A percentile compares a stretch with the other conserved stretches of the same genome.
Evolutionary conservation across 2,329 filamentous ascomycete species (phyloP).

Genomic region (Phoma sp.): DNA sequence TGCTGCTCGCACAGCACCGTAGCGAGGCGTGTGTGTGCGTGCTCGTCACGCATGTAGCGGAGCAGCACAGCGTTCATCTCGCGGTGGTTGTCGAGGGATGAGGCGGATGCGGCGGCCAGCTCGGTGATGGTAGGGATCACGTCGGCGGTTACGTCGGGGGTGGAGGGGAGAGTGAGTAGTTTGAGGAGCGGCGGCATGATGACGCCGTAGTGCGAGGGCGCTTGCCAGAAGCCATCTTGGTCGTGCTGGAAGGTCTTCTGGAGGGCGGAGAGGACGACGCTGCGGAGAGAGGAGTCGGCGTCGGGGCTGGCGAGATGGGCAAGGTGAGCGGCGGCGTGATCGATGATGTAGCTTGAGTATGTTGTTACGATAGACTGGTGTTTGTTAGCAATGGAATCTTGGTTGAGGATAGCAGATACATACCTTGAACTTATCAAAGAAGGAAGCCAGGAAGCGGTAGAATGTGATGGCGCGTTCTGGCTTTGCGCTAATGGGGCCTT

Average conservation of each 20-base stretch:
- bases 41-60: constrained; percentile 76
- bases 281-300: constrained; percentile 66
- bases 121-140: constrained; percentile 78
- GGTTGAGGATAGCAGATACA: constrained; percentile 12
- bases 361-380: constrained; percentile 82
- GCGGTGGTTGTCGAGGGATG: constrained; percentile 89
- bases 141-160: constrained; percentile 52
- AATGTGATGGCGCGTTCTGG: constrained; percentile 70
- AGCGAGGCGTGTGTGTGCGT: constrained; percentile 74
- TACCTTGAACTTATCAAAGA: constrained; percentile 82
- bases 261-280: constrained; percentile 72
- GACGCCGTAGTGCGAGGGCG: constrained; percentile 80
- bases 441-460: constrained; percentile 78
- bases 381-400: background rate
- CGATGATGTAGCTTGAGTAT: constrained; percentile 85
- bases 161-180: constrained; percentile 56
- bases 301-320: constrained; percentile 46
- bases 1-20: constrained; percentile 82
- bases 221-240: constrained; percentile 95
- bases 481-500: constrained; percentile 24
- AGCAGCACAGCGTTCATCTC: constrained; percentile 81
- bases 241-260: constrained; percentile 82
- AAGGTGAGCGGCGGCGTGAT: constrained; percentile 72
- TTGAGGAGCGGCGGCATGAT: constrained; percentile 72
- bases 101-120: constrained; percentile 76